Evolutionary conservation across 257 asterid genomes (phyloP), one percentile per base, ranked within the genome.

Genomic region (Dorcoceras hygrometricum): DNA sequence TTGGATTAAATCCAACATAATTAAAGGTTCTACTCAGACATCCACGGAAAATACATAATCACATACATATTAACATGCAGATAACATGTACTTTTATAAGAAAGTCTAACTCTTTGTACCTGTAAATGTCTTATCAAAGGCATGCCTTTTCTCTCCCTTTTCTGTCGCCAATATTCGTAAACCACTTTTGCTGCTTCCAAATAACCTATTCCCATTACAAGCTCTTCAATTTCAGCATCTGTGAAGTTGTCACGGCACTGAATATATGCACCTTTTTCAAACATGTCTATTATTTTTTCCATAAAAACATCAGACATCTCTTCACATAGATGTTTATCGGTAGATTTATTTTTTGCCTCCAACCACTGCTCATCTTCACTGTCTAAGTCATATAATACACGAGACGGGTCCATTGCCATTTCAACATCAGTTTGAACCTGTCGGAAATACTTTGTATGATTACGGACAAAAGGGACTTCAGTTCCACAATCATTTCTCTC

Each of bases 301-400:
- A 93, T 82, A 77, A 80, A 70, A 50, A 88, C 94, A 58, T 83
- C 93, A 64, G 92, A 88, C 55, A 85, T 73, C 80, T 78, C 92
- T 57, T 74, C 80, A 73, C 24, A 36, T 23, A 26, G 66, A 59
- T 75, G 66, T 48, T 79, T 77, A 71, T 56, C 62, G 22, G 51
- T 55, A 57, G 65, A 73, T 48, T 63, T 73, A 25, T 77, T 72
- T 67, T 69, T 78, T 54, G 58, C 64, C 66, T 63, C 72, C 71
- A 90, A 78, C 97, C 95, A 88, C 66, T 72, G 80, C 71, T 93
- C 99, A 76, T 93, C 99, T 71, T 93, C 99, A 73, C 95, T 93
- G 65, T 90, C 99, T 86, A 93, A 79, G 75, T 93, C 99, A 73
- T 90, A 93, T 39, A 93, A 72, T 63, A 81, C 71, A 71, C 59